Evolutionary conservation across 73 alveolate genomes (phyloP), one percentile per base, ranked within the genome.

Genomic region (Loxodes magnus): DNA sequence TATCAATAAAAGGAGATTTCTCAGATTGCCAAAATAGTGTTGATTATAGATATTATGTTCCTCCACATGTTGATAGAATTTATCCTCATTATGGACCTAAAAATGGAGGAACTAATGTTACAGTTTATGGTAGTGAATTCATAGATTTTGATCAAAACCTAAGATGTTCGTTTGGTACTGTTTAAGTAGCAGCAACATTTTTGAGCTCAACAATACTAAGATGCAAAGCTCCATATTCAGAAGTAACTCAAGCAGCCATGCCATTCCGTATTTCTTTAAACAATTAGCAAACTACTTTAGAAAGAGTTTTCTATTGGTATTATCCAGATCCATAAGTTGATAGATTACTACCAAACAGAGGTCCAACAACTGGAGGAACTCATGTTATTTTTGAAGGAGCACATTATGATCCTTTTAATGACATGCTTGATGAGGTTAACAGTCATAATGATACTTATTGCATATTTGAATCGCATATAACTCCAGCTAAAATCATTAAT

Each of bases 91-190:
- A 86, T 56, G 97, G 97, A 0, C 93, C 87, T 19, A 82, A 77
- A 49, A 88, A 87, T 56, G 97, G 97, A 26, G 92, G 77, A 29
- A 87, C 97, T n/a, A 29, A 48, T 43, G 88, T 87, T 4, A 82
- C 86, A 52, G 91, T 87, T 17, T 87, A 76, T 73, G 97, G 97
- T 16, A 86, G 71, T 44, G 75, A 82, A 30, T 87, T 87, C 76
- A 64, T 87, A 22, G 85, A 82, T 69, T 87, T 71, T 57, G 97
- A 77, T 48, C 88, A 79, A 33, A 64, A 68, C 56, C 72, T 86
- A 52, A 70, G 94, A 56, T 87, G 97, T 37, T 90, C 87, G 10
- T 87, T 87, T 67, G 97, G 97, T 49, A 61, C 94, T 35, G 82
- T 70, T 52, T 65, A 87, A 46, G 97, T 87, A 20, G 67, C 71